A percentile compares a stretch with the other conserved stretches of the same genome.
Evolutionary conservation across 495 filamentous ascomycete genomes (phyloP).

Genomic region (Ascobolus immersus): DNA sequence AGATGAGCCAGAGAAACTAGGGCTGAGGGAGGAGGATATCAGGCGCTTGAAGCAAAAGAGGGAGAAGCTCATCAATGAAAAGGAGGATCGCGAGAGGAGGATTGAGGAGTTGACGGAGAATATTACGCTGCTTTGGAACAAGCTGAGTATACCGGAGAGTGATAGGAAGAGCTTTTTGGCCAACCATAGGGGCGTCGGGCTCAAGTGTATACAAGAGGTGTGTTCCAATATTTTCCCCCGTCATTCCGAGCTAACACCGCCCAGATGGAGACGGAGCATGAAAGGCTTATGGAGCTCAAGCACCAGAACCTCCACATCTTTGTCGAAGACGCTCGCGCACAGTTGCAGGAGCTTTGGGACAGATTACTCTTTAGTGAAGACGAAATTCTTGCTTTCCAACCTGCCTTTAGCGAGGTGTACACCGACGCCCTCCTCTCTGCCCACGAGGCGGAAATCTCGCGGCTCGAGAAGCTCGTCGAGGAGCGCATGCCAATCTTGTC

Average conservation of each 20-base stretch:
- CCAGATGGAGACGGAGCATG: constrained; percentile 51
- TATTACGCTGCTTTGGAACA: constrained; percentile 70
- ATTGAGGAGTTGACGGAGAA: constrained; percentile 46
- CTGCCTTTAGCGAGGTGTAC: constrained; percentile 66
- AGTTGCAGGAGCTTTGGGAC: constrained; percentile 87
- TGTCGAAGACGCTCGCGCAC: constrained; percentile 73
- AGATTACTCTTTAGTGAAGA: constrained; percentile 81
- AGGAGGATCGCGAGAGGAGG: constrained; percentile 57
- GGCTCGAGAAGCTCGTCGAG: constrained; percentile 58
- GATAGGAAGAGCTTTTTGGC: constrained; percentile 63
- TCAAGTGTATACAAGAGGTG: constrained; percentile 10
- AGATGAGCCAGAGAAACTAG: constrained; percentile 75
- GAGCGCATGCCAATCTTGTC: constrained; percentile 65
- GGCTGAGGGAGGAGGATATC: constrained; percentile 68
- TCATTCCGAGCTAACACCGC: constrained; percentile 1
- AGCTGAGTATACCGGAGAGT: constrained; percentile 52
- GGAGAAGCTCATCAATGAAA: constrained; percentile 81
- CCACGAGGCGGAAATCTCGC: constrained; percentile 67
- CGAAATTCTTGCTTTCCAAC: constrained; percentile 91
- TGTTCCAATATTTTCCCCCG: neutral
- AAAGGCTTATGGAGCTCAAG: constrained; percentile 72
- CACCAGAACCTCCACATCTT: constrained; percentile 82
- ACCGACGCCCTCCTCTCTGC: constrained; percentile 75
- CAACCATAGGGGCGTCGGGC: constrained; percentile 23
- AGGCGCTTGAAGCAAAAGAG: constrained; percentile 40